These are phyloP conservation scores for Ogataea naganishii DNA, from an alignment of 805 yeast species.

Conservation along the genomic window DNA sequence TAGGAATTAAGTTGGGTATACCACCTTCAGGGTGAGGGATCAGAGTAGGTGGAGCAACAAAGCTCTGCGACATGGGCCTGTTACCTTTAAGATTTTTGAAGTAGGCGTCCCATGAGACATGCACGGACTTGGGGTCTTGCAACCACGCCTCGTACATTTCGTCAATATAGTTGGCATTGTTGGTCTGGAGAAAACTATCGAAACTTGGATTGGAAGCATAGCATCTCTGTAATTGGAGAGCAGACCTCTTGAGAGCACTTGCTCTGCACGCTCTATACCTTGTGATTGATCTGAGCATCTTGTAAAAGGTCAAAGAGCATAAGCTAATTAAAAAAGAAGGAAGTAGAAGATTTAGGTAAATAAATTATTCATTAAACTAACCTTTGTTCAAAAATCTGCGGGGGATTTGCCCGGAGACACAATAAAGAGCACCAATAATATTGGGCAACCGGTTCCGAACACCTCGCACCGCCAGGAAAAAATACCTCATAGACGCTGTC, in stretches of 20 bases:
- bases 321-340: too few relatives aligned
- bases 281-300: slow-evolving; percentile 21
- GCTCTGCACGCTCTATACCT: slow-evolving; percentile 15
- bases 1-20: slow-evolving; percentile 51
- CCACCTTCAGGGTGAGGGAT: slow-evolving; percentile 79
- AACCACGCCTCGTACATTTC: slow-evolving; percentile 97
- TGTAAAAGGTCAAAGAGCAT: too few relatives aligned
- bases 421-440: too few relatives aligned
- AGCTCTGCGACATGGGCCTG: slow-evolving; percentile 69
- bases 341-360: too few relatives aligned
- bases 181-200: slow-evolving; percentile 77
- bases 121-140: slow-evolving; percentile 84
- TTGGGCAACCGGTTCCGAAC: too few relatives aligned
- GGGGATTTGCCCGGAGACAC: too few relatives aligned
- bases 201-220: slow-evolving; percentile 18
- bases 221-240: slow-evolving; percentile 1
- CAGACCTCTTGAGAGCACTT: slow-evolving; percentile 11
- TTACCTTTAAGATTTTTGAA: slow-evolving; percentile 76
- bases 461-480: too few relatives aligned
- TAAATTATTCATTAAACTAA: too few relatives aligned
- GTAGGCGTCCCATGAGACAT: slow-evolving; percentile 94
- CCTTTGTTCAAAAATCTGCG: too few relatives aligned
- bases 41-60: slow-evolving; percentile 84
- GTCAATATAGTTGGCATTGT: slow-evolving; percentile 87
- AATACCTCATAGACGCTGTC: too few relatives aligned